Conservation (phyloP, 805 yeast genomes). For the Saturnispora mendoncae region DNA sequence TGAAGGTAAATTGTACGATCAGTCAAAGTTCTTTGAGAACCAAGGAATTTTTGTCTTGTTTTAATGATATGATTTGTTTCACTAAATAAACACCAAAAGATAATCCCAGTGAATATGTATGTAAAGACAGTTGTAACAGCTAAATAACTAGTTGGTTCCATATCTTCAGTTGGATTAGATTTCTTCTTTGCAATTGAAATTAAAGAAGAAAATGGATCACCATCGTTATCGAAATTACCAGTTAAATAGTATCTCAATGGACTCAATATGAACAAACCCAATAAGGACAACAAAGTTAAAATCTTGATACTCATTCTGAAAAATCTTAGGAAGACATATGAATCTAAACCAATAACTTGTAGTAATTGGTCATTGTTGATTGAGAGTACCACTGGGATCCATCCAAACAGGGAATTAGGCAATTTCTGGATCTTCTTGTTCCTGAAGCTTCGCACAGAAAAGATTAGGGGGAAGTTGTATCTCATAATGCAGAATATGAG, state of each 20-base stretch:
- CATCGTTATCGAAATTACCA: constrained; percentile 36
- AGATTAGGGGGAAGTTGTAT: constrained; percentile 47
- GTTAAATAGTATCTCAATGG: constrained; percentile 47
- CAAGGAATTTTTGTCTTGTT: constrained; percentile 48
- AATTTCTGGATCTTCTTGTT: constrained; percentile 35
- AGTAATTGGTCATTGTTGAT: constrained; percentile 44
- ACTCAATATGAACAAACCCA: constrained; percentile 41
- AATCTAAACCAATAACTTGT: constrained; percentile 50
- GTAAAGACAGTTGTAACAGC: constrained; percentile 51
- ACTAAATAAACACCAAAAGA: constrained; percentile 36
- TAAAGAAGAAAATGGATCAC: neutral
- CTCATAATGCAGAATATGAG: constrained; percentile 42
- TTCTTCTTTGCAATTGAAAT: neutral
- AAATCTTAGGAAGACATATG: constrained; percentile 49
- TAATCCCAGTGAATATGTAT: constrained; percentile 42
- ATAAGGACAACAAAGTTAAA: constrained; percentile 34
- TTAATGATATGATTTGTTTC: constrained; percentile 42
- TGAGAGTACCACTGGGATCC: constrained; percentile 41
- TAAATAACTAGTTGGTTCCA: constrained; percentile 30
- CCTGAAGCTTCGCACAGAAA: constrained; percentile 46
- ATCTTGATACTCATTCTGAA: constrained; percentile 47
- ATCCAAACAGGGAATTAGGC: constrained; percentile 42
- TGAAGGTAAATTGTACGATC: constrained; percentile 50
- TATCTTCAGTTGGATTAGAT: constrained; percentile 13
- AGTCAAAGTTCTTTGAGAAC: constrained; percentile 50